Conservation (phyloP, 2,329 filamentous ascomycete genomes). For the Paecilomyces dactylethromorphus region DNA sequence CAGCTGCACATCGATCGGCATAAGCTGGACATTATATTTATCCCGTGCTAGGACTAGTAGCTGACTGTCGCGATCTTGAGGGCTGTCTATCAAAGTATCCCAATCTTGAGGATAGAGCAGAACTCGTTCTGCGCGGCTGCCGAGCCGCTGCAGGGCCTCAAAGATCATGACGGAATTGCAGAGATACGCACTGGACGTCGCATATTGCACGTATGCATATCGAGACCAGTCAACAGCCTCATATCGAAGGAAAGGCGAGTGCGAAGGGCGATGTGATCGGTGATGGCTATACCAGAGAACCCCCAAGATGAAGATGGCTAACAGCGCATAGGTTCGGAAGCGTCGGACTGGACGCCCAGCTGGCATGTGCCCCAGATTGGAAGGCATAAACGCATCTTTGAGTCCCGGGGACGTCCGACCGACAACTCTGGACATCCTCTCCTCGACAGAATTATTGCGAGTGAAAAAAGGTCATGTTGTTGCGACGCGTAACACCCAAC, state of each 20-base stretch:
- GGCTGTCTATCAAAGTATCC: conserved; percentile 25
- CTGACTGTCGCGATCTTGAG: conserved; percentile 33
- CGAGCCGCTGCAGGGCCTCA: conserved; percentile 31
- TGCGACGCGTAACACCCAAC: neutral
- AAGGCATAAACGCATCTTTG: neutral
- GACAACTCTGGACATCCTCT: neutral
- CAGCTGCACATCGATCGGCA: conserved; percentile 39
- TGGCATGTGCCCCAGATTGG: neutral
- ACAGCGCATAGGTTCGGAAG: conserved; percentile 6
- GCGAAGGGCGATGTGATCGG: conserved; percentile 4
- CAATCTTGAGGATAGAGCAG: conserved; percentile 37
- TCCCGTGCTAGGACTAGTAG: conserved; percentile 44
- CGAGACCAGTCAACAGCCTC: conserved; percentile 32
- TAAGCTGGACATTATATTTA: conserved; percentile 44
- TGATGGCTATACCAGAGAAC: conserved; percentile 4
- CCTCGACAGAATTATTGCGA: neutral
- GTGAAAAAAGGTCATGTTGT: neutral
- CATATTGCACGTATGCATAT: conserved; percentile 39
- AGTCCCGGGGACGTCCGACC: neutral
- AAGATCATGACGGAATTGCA: conserved; percentile 40
- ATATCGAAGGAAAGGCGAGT: conserved; percentile 7
- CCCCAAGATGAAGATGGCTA: conserved; percentile 5
- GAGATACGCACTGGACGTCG: conserved; percentile 33
- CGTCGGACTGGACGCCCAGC: conserved; percentile 2
- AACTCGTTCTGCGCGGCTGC: conserved; percentile 33